Conservation (phyloP, 176 grass and related monocot genomes). For the Melocanna baccifera region DNA sequence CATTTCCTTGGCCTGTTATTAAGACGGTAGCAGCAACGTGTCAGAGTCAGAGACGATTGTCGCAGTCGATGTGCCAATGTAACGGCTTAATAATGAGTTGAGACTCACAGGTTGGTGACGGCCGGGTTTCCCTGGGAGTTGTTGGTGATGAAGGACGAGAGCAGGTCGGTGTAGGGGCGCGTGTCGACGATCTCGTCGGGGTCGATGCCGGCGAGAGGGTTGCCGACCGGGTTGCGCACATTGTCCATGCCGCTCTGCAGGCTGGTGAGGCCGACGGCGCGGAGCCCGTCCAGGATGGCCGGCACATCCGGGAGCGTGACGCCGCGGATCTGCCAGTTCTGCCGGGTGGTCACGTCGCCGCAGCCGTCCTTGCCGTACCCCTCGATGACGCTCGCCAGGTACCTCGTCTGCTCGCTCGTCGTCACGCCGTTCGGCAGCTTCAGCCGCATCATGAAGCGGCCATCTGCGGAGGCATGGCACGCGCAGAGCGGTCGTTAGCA, state of each 20-base stretch:
- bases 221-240: constrained; percentile 91
- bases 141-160: constrained; percentile 74
- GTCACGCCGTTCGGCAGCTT: constrained; percentile 97
- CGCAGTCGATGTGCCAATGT: not conserved
- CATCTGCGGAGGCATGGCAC: constrained; percentile 42
- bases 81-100: not conserved
- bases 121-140: constrained; percentile 65
- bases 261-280: constrained; percentile 75
- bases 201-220: constrained; percentile 90
- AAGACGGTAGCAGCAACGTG: not conserved
- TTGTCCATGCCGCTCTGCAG: constrained; percentile 99
- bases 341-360: constrained; percentile 90
- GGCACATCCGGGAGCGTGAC: constrained; percentile 84
- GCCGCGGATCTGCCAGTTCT: constrained; percentile 99
- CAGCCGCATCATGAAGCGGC: constrained; percentile 94
- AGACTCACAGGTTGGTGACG: constrained; percentile 73
- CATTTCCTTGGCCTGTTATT: constrained; percentile 66
- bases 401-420: constrained; percentile 93
- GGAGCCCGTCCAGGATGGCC: constrained; percentile 71
- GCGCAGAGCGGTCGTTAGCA: not conserved
- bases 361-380: constrained; percentile 79
- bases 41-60: not conserved
- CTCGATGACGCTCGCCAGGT: constrained; percentile 80
- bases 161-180: constrained; percentile 77
- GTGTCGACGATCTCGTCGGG: constrained; percentile 93